Percentiles rank a stretch among this genome's conserved stretches.
phyloP scores from a whole-genome alignment of 2,329 filamentous ascomycete species.

The Didymella glomerata region DNA sequence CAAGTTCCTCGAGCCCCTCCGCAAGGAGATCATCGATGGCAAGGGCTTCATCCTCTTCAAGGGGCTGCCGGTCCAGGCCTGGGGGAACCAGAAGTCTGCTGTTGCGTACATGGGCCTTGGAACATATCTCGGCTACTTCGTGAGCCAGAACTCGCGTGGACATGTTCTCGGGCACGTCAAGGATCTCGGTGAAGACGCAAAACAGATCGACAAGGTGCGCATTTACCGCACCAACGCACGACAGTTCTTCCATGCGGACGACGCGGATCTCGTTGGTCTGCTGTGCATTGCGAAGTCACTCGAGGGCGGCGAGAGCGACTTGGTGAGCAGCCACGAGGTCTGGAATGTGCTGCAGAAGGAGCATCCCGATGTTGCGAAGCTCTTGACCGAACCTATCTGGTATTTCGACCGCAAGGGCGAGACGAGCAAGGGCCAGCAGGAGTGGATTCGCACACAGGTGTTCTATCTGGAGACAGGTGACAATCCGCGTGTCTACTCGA shows the following conservation, averaged over 20 bases:
- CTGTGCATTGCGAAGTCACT: conserved; percentile 80
- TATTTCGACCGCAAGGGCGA: conserved; percentile 94
- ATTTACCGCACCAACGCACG: conserved; percentile 89
- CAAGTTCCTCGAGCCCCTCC: conserved; percentile 63
- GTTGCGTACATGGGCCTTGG: conserved; percentile 79
- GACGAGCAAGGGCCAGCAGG: conserved; percentile 75
- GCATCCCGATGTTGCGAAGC: conserved; percentile 78
- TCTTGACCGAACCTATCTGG: conserved; percentile 81
- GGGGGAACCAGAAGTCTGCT: conserved; percentile 81
- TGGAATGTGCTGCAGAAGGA: conserved; percentile 81
- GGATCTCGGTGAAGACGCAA: conserved; percentile 82
- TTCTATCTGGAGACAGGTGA: conserved; percentile 78
- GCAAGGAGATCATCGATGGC: conserved; percentile 76
- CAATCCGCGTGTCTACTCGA: conserved; percentile 75
- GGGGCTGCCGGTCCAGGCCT: conserved; percentile 77
- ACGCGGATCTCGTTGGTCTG: conserved; percentile 82
- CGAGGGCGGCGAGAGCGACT: conserved; percentile 84
- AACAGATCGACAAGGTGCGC: conserved; percentile 83
- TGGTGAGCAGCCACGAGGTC: conserved; percentile 79
- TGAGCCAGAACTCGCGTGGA: conserved; percentile 83
- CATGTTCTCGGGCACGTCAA: conserved; percentile 91
- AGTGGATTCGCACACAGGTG: conserved; percentile 75
- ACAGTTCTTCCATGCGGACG: conserved; percentile 88
- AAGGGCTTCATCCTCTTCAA: conserved; percentile 94
- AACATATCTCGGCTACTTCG: conserved; percentile 85